These are phyloP conservation scores for Neurospora hispaniola DNA, from an alignment of 495 filamentous ascomycete species.

Conservation along the genomic window DNA sequence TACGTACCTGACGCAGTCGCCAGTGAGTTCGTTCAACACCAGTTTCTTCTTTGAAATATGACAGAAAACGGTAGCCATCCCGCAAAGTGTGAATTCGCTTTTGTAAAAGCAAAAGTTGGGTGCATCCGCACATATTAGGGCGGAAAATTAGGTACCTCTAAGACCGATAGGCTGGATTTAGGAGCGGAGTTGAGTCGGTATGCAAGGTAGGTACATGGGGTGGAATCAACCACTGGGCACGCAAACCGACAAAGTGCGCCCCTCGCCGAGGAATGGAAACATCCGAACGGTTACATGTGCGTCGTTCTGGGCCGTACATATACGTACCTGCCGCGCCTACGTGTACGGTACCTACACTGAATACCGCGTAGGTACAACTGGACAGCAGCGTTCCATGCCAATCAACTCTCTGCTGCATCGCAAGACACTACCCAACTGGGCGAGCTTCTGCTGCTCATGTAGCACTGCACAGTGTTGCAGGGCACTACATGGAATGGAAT, in stretches of 20 bases:
- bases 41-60: not conserved
- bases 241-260: not conserved
- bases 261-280: not conserved
- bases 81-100: not conserved
- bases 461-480: not conserved
- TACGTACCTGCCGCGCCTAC: not conserved
- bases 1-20: not conserved
- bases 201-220: not conserved
- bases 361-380: not conserved
- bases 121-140: not conserved
- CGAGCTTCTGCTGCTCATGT: not conserved
- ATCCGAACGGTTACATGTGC: not conserved
- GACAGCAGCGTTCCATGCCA: not conserved
- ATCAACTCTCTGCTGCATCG: not conserved
- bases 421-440: not conserved
- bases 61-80: not conserved
- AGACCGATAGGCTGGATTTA: not conserved
- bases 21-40: not conserved
- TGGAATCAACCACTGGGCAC: not conserved
- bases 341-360: not conserved
- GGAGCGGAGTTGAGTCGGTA: not conserved
- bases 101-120: not conserved
- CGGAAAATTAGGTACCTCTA: not conserved
- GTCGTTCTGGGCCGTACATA: not conserved
- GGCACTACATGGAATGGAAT: not conserved